Percentiles rank a stretch among this genome's conserved stretches.
phyloP scores from a whole-genome alignment of 345 rosid genomes.

The Salix koriyanagi region DNA sequence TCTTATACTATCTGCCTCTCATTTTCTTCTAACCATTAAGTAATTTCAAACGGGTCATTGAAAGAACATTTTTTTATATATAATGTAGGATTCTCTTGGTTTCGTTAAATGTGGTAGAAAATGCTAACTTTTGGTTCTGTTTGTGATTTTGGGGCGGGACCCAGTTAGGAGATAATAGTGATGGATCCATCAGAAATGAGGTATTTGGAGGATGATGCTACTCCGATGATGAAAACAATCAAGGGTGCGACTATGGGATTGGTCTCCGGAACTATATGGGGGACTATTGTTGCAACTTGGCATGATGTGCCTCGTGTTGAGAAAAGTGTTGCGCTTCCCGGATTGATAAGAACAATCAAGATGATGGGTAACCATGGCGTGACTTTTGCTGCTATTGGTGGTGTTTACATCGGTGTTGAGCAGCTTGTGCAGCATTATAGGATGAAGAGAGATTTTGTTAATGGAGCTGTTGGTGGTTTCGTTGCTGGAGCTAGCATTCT shows the following conservation, averaged over 20 bases:
- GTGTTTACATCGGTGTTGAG: conserved; percentile 96
- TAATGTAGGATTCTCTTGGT: too few species aligned
- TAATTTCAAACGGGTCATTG: not conserved
- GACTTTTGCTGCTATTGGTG: conserved; percentile 96
- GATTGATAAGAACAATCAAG: conserved; percentile 74
- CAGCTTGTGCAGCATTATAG: conserved; percentile 70
- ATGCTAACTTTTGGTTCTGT: not conserved
- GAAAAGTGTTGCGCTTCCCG: conserved; percentile 91
- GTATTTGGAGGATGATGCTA: conserved; percentile 78
- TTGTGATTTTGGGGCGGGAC: not conserved
- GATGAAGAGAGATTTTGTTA: conserved; percentile 77
- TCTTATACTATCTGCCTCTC: too few species aligned
- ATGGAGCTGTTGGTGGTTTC: conserved; percentile 95
- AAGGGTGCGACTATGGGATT: conserved; percentile 84
- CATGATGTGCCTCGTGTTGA: conserved; percentile 95
- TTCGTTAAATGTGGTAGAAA: not conserved
- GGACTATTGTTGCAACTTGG: conserved; percentile 89
- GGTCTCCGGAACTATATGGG: conserved; percentile 77
- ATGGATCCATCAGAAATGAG: conserved; percentile 85
- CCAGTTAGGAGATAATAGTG: conserved; percentile 22
- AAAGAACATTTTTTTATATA: too few species aligned
- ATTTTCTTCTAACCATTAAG: too few species aligned
- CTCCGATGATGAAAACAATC: conserved; percentile 68
- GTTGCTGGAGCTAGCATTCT: conserved; percentile 87
- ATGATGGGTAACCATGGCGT: conserved; percentile 94